Evolutionary conservation across 2,329 filamentous ascomycete species (phyloP).

Genomic region (Coniella vitis): DNA sequence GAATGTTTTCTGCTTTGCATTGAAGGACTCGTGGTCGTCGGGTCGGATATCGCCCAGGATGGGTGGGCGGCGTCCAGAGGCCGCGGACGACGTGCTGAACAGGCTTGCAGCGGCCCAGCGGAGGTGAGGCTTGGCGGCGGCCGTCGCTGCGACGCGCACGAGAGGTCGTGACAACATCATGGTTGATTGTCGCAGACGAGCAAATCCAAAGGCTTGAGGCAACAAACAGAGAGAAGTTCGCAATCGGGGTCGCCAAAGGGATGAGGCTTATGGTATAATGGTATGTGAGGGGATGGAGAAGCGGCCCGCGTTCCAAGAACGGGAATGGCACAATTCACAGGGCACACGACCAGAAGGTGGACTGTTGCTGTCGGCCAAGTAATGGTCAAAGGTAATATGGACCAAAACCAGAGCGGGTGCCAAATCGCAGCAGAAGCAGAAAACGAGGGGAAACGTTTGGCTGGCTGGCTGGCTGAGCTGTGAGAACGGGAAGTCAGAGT

Average conservation of each 20-base stretch:
- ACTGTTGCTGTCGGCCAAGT: too few species aligned
- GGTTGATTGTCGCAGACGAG: constrained; percentile 23
- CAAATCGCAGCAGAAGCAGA: constrained; percentile 14
- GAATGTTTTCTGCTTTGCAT: constrained; percentile 77
- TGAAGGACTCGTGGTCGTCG: constrained; percentile 68
- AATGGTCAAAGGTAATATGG: too few species aligned
- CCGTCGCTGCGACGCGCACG: constrained; percentile 36
- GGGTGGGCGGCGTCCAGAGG: constrained; percentile 49
- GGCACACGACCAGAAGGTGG: too few species aligned
- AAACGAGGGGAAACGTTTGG: constrained; percentile 7
- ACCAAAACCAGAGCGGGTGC: constrained; percentile 3
- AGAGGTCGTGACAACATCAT: constrained; percentile 47
- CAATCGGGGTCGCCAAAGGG: neutral
- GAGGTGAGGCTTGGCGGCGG: constrained; percentile 27
- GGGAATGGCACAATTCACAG: too few species aligned
- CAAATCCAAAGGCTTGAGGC: constrained; percentile 5
- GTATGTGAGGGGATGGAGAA: neutral
- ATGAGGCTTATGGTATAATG: constrained; percentile 11
- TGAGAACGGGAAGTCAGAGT: constrained; percentile 4
- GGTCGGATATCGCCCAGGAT: constrained; percentile 77
- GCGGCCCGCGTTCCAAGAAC: too few species aligned
- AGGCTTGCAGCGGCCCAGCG: constrained; percentile 42
- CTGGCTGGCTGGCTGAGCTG: constrained; percentile 11
- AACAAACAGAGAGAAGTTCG: constrained; percentile 1
- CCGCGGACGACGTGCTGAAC: constrained; percentile 47